Conservation (phyloP, 2,329 filamentous ascomycete genomes). For the Ophiostoma sp. region DNA sequence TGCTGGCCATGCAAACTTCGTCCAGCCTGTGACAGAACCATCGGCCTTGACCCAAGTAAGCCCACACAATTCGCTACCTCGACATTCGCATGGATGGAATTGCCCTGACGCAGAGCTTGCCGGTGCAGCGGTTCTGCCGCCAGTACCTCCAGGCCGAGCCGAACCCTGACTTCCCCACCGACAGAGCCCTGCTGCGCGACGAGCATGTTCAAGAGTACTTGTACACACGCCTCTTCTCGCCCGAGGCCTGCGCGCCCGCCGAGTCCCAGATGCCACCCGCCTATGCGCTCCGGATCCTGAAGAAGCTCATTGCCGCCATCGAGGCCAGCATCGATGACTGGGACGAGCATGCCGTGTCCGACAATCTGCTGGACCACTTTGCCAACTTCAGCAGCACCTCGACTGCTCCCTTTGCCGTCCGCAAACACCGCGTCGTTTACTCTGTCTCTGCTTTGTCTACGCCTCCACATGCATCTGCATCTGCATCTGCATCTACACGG, state of each 20-base stretch:
- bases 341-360: slow-evolving; percentile 71
- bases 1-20: not conserved
- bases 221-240: slow-evolving; percentile 44
- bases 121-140: slow-evolving; percentile 47
- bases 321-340: slow-evolving; percentile 73
- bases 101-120: slow-evolving; percentile 13
- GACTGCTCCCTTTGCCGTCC: slow-evolving; percentile 56
- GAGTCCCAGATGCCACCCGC: slow-evolving; percentile 57
- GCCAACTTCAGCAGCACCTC: slow-evolving; percentile 56
- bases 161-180: slow-evolving; percentile 62
- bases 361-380: slow-evolving; percentile 66
- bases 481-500: not conserved
- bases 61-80: not conserved
- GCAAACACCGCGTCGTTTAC: slow-evolving; percentile 72
- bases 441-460: slow-evolving; percentile 38
- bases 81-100: slow-evolving; percentile 16
- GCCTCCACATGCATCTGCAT: not conserved
- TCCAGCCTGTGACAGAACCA: not conserved
- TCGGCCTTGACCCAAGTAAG: not conserved
- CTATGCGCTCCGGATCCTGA: slow-evolving; percentile 68
- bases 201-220: slow-evolving; percentile 59
- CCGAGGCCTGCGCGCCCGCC: not conserved
- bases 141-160: slow-evolving; percentile 76
- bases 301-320: slow-evolving; percentile 63
- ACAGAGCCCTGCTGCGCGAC: slow-evolving; percentile 51